Base-by-base conservation (phyloP, 495 filamentous ascomycete species). In the Schizothecium vesticola region DNA sequence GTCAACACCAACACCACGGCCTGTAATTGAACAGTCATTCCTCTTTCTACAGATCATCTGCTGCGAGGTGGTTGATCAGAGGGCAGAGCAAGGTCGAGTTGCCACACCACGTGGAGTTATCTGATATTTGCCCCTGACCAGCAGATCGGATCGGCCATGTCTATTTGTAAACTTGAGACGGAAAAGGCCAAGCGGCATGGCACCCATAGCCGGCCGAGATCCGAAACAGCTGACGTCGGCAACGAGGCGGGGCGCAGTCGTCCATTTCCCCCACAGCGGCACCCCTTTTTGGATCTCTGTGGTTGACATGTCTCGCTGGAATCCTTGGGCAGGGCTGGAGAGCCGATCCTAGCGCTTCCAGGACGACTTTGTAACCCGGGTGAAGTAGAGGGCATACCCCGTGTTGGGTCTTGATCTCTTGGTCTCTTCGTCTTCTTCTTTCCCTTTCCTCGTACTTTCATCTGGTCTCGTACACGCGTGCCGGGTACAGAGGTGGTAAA, bases 291-390 rank as follows among this genome's bases (percentile, higher is more conserved):
- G 13, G 3, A 29, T 29, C 28, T 29, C 28, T 29, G 43, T 51
- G 16, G 43, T 51, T 51, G 43, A 51, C 43, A 51, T 51, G 19
- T 51, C 43, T 51, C 43, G n/a, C 43, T 51, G 43, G 43, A 19
- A 51, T 51, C 43, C 43, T n/a, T 51, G 43, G 43, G 36, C 5
- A 19, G 36, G 36, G 36, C 36, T 19, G 36, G 43, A 51, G 43
- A 65, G 64, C 56, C n/a, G 64, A 65, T 65, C 64, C 56, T 59
- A 31, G 64, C 64, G 64, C 51, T 65, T 65, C 64, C 64, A 13
- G 64, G 56, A n/a, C 16, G 57, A n/a, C 43, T 31, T 36, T 65
- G 64, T 65, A 65, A 65, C 64, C 43, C 64, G 64, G 64, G 22
- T 65, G 64, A 65, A 65, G 56, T 28, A 16, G 63, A 43, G 33